Conservation (phyloP, 2,329 filamentous ascomycete species). For the Colletotrichum agaves region DNA sequence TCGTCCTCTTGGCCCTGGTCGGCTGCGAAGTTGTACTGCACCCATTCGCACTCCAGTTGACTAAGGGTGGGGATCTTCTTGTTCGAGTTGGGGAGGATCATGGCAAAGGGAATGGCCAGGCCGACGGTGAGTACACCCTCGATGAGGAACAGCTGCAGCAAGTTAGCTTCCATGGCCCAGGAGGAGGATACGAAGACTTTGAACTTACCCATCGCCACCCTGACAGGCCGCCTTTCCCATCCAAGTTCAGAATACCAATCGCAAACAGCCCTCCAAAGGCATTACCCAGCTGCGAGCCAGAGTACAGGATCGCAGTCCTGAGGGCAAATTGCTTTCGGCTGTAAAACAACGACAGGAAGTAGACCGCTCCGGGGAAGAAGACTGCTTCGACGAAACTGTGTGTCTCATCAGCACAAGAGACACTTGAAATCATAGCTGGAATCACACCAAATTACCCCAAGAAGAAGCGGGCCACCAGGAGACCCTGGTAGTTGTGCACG, state of each 20-base stretch:
- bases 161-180: not conserved
- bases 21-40: constrained; percentile 34
- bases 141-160: constrained; percentile 21
- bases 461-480: constrained; percentile 38
- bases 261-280: constrained; percentile 51
- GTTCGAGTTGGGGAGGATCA: constrained; percentile 38
- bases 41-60: constrained; percentile 35
- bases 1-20: constrained; percentile 36
- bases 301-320: constrained; percentile 48
- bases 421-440: too few species aligned
- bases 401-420: too few species aligned
- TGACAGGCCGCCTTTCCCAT: constrained; percentile 67
- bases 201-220: constrained; percentile 68
- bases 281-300: constrained; percentile 46
- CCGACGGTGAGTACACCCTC: constrained; percentile 37
- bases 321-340: constrained; percentile 50
- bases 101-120: constrained; percentile 30
- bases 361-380: constrained; percentile 56
- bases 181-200: accelerated
- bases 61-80: constrained; percentile 35
- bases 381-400: constrained; percentile 33
- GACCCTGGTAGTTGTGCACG: constrained; percentile 56
- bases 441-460: not conserved
- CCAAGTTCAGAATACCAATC: constrained; percentile 64
- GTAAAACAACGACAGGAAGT: constrained; percentile 53